Percentiles rank a stretch among this genome's conserved stretches.
These are phyloP conservation scores for Passiflora organensis DNA, from an alignment of 345 rosid species.

Conservation along the genomic window DNA sequence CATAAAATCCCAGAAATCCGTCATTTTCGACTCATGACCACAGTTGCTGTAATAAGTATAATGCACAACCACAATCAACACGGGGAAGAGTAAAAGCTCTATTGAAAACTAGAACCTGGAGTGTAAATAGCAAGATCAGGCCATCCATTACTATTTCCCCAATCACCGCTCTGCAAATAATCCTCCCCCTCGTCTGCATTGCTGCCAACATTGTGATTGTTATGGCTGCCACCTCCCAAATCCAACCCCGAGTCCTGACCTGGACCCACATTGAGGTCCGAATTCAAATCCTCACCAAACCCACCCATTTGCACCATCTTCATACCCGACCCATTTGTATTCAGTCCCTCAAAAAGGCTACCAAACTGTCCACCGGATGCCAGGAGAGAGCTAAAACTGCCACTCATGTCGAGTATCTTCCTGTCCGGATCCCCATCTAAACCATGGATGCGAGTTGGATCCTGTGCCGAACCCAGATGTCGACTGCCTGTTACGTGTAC, in stretches of 20 bases:
- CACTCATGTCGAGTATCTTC: conserved; percentile 36
- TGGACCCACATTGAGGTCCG: conserved; percentile 16
- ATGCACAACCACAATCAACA: too few relatives aligned
- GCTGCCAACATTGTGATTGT: background rate
- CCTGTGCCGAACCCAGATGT: conserved; percentile 11
- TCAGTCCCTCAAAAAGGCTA: conserved; percentile 35
- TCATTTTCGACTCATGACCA: too few relatives aligned
- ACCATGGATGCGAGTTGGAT: conserved; percentile 33
- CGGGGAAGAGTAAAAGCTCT: too few relatives aligned
- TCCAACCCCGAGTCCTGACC: conserved; percentile 18
- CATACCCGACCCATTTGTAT: conserved; percentile 37
- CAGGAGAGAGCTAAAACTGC: conserved; percentile 57
- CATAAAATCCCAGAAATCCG: too few relatives aligned
- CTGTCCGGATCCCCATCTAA: conserved; percentile 37
- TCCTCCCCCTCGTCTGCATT: conserved; percentile 16
- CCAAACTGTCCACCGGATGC: conserved; percentile 43
- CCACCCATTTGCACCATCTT: conserved; percentile 33
- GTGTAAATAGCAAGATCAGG: conserved; percentile 69
- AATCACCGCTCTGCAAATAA: conserved; percentile 33
- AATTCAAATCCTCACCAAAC: conserved; percentile 27
- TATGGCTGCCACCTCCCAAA: conserved; percentile 16
- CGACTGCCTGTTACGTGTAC: conserved; percentile 1
- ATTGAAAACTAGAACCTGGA: conserved; percentile 45
- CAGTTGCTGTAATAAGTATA: too few relatives aligned
- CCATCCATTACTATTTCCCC: conserved; percentile 45